A percentile compares a stretch with the other conserved stretches of the same genome.
phyloP scores from a whole-genome alignment of 1,139 yeast species.

The Yamadazyma trypodendri region DNA sequence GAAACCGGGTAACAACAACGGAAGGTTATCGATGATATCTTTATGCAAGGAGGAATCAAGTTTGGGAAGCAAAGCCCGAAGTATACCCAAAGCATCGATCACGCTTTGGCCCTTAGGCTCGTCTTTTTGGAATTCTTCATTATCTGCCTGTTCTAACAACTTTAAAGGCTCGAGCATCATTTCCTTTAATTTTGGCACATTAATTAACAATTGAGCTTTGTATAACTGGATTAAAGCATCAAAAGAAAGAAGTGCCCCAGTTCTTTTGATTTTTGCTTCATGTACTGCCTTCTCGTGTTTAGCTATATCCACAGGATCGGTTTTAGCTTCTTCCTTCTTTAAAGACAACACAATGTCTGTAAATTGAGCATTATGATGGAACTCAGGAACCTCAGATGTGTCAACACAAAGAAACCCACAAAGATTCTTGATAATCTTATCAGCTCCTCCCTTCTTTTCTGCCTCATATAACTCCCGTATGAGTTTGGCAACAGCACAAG shows the following conservation, averaged over 20 bases:
- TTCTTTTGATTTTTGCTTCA: slow-evolving; percentile 76
- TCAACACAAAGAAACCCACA: slow-evolving; percentile 95
- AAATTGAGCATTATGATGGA: slow-evolving; percentile 60
- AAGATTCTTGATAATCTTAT: slow-evolving; percentile 83
- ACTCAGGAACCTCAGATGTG: slow-evolving; percentile 94
- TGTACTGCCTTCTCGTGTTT: slow-evolving; percentile 63
- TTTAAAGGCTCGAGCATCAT: slow-evolving; percentile 68
- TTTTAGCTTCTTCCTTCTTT: slow-evolving; percentile 72
- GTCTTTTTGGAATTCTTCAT: slow-evolving; percentile 40
- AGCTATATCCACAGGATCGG: slow-evolving; percentile 66
- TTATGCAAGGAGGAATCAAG: slow-evolving; percentile 50
- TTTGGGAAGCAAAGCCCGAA: slow-evolving; percentile 71
- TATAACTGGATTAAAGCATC: slow-evolving; percentile 54
- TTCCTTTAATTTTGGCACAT: slow-evolving; percentile 66
- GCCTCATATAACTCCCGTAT: slow-evolving; percentile 54
- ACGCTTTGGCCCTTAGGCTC: slow-evolving; percentile 70
- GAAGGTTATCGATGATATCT: slow-evolving; percentile 47
- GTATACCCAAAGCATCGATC: slow-evolving; percentile 82
- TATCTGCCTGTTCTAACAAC: slow-evolving; percentile 22
- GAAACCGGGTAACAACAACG: slow-evolving; percentile 59
- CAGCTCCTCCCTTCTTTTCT: slow-evolving; percentile 73
- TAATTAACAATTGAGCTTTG: slow-evolving; percentile 52
- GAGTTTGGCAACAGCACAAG: slow-evolving; percentile 64
- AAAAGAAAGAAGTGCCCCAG: slow-evolving; percentile 77
- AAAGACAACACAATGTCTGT: slow-evolving; percentile 68